Percentiles rank a stretch among this genome's conserved stretches.
Evolutionary conservation across 768 basidiomycete species (phyloP).

Genomic region (Xanthoconium purpureum): DNA sequence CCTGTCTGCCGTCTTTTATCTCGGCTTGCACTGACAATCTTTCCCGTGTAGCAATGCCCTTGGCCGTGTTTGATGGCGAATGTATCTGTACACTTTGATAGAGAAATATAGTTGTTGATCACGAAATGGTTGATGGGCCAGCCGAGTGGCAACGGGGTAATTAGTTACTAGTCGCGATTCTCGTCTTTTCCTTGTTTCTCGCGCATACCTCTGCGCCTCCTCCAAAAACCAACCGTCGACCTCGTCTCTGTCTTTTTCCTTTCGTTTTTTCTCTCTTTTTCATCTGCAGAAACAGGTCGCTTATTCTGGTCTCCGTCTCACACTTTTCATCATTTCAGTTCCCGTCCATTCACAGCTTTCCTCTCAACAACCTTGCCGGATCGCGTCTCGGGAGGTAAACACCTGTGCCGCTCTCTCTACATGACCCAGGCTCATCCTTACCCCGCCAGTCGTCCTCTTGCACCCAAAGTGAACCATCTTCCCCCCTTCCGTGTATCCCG

Average conservation of each 20-base stretch:
- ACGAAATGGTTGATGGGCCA: neutral
- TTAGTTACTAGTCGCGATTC: neutral
- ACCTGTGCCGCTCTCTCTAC: neutral
- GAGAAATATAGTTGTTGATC: neutral
- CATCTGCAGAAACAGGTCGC: neutral
- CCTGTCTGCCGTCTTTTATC: neutral
- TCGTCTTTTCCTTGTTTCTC: conserved; percentile 4
- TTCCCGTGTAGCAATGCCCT: neutral
- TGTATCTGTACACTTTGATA: neutral
- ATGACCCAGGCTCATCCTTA: neutral
- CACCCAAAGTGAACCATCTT: conserved; percentile 21
- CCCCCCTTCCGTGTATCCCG: neutral
- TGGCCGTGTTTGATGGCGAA: neutral
- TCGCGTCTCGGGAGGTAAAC: conserved; percentile 13
- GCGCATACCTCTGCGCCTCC: conserved; percentile 3
- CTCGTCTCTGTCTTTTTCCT: neutral
- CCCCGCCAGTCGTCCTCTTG: neutral
- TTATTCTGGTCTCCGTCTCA: neutral
- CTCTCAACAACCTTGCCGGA: conserved; percentile 1
- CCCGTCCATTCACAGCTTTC: conserved; percentile 3
- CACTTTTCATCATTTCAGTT: neutral
- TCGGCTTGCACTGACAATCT: conserved; percentile 2
- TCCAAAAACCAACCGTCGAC: conserved; percentile 11
- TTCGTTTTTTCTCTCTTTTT: conserved; percentile 1
- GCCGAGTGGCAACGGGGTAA: conserved; percentile 15